Evolutionary conservation across 2,329 filamentous ascomycete species (phyloP).

Genomic region (Coniochaeta prunicola): DNA sequence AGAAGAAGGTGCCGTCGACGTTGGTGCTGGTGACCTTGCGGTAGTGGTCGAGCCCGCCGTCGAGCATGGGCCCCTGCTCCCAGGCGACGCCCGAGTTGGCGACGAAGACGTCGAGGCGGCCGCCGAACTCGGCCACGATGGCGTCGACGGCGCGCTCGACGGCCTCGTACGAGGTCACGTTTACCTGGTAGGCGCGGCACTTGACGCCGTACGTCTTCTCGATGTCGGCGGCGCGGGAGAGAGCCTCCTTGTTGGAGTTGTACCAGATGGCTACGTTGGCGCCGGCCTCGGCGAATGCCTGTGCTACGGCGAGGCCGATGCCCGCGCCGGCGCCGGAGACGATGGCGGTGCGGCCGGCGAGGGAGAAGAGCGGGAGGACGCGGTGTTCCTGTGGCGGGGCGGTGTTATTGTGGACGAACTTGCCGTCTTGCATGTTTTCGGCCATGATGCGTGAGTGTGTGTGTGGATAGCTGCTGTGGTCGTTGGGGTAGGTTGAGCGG

Average conservation of each 20-base stretch:
- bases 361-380: slow-evolving; percentile 59
- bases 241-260: slow-evolving; percentile 59
- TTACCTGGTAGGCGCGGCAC: slow-evolving; percentile 57
- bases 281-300: slow-evolving; percentile 61
- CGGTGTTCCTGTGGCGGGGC: slow-evolving; percentile 35
- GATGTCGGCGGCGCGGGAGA: slow-evolving; percentile 55
- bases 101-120: slow-evolving; percentile 69
- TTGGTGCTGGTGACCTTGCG: slow-evolving; percentile 63
- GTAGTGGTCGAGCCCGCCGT: slow-evolving; percentile 58
- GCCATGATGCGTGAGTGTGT: slow-evolving; percentile 21
- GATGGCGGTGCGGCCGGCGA: slow-evolving; percentile 64
- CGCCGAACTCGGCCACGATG: slow-evolving; percentile 60
- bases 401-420: slow-evolving; percentile 53
- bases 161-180: slow-evolving; percentile 46
- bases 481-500: not conserved
- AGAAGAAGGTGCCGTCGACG: slow-evolving; percentile 72
- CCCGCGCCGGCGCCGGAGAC: slow-evolving; percentile 60
- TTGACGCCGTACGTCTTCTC: slow-evolving; percentile 60
- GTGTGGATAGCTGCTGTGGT: not conserved
- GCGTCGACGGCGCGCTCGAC: slow-evolving; percentile 43
- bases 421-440: slow-evolving; percentile 33
- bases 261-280: slow-evolving; percentile 69
- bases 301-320: slow-evolving; percentile 58
- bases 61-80: slow-evolving; percentile 61
- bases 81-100: slow-evolving; percentile 73